Evolutionary conservation across 805 yeast species (phyloP).

Genomic region (Metschnikowia lochheadii): DNA sequence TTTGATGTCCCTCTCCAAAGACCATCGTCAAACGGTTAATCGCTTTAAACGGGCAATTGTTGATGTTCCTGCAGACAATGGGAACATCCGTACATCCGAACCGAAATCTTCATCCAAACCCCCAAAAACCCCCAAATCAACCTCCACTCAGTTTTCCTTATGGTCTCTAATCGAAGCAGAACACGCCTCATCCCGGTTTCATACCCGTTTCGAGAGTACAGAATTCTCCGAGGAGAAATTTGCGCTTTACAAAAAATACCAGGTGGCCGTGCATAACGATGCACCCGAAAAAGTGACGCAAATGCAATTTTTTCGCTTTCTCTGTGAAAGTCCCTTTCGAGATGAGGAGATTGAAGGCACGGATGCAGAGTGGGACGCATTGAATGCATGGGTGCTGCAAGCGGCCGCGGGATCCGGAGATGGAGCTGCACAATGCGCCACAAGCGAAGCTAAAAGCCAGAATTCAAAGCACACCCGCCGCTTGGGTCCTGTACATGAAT

Average conservation of each 20-base stretch:
- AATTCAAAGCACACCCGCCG: conserved; percentile 10
- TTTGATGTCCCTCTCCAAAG: conserved; percentile 52
- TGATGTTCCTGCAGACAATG: conserved; percentile 8
- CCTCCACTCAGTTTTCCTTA: neutral
- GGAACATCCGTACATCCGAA: neutral
- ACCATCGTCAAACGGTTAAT: conserved; percentile 61
- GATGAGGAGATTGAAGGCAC: conserved; percentile 22
- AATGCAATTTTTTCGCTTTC: conserved; percentile 55
- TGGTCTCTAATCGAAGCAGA: conserved; percentile 37
- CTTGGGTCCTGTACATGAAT: conserved; percentile 72
- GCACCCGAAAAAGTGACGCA: conserved; percentile 40
- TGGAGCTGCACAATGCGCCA: conserved; percentile 6
- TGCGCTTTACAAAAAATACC: conserved; percentile 62
- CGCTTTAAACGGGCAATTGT: conserved; percentile 47
- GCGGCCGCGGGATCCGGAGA: conserved; percentile 15
- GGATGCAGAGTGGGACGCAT: conserved; percentile 32
- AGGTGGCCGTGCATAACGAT: conserved; percentile 66
- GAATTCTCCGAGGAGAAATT: conserved; percentile 55
- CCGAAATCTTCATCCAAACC: neutral
- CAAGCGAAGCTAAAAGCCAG: neutral
- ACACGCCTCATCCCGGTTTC: conserved; percentile 29
- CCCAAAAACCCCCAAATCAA: neutral
- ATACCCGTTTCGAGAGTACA: conserved; percentile 52
- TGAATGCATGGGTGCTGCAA: conserved; percentile 40
- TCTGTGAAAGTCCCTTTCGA: conserved; percentile 65